A percentile compares a stretch with the other conserved stretches of the same genome.
phyloP scores from a whole-genome alignment of 2,329 filamentous ascomycete species.

The Fusarium staphyleae region DNA sequence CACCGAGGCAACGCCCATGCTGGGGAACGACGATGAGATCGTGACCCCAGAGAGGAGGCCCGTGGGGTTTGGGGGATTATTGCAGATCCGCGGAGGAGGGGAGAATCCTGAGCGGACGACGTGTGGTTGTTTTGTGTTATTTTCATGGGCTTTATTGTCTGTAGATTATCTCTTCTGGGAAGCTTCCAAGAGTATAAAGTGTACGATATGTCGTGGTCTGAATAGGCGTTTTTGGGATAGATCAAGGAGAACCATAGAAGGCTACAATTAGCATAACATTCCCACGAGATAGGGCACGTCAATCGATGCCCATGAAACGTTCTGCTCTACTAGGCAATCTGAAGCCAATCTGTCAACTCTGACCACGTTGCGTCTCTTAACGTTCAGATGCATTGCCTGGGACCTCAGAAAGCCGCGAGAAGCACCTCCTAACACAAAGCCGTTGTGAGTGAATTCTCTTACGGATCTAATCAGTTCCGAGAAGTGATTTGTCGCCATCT shows the following conservation, averaged over 20 bases:
- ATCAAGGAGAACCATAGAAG: background rate
- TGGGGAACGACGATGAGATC: conserved; percentile 10
- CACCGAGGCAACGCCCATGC: conserved; percentile 11
- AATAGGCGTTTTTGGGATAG: conserved; percentile 1
- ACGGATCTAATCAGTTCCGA: too few relatives aligned
- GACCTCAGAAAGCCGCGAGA: too few relatives aligned
- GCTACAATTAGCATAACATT: background rate
- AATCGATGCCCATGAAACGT: too few relatives aligned
- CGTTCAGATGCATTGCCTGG: too few relatives aligned
- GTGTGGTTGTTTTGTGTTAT: background rate
- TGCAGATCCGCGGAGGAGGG: conserved; percentile 2
- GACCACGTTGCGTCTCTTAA: too few relatives aligned
- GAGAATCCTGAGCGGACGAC: conserved; percentile 3
- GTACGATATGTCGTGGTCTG: background rate
- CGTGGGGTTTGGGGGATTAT: conserved; percentile 20
- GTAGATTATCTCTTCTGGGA: too few relatives aligned
- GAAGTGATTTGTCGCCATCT: too few relatives aligned
- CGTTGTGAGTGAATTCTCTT: too few relatives aligned
- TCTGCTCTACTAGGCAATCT: too few relatives aligned
- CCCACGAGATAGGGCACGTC: background rate
- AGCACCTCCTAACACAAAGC: too few relatives aligned
- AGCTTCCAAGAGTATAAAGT: too few relatives aligned
- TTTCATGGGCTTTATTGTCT: background rate
- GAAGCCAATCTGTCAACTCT: too few relatives aligned
- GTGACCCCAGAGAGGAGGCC: background rate